phyloP scores from a whole-genome alignment of 441 rosid genomes.

The Bruguiera hainesii region DNA sequence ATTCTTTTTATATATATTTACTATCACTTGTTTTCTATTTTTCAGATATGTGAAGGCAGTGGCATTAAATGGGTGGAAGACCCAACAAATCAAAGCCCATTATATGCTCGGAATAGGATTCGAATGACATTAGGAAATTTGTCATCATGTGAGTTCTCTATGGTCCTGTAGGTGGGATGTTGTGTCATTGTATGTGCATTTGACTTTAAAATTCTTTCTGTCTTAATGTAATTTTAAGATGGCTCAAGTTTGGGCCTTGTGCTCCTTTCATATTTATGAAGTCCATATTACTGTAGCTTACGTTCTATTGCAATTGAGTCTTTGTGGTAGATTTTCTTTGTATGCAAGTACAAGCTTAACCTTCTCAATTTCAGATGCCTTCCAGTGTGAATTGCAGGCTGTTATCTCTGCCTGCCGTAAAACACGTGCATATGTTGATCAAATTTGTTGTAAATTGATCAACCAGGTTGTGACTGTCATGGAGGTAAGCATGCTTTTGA shows the following conservation, averaged over 20 bases:
- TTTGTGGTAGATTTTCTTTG: background rate
- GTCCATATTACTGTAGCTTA: slow-evolving; percentile 1
- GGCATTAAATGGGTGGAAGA: slow-evolving; percentile 79
- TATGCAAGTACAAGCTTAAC: slow-evolving; percentile 11
- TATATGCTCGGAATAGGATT: slow-evolving; percentile 86
- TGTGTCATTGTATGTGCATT: background rate
- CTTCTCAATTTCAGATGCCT: slow-evolving; percentile 44
- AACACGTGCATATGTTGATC: slow-evolving; percentile 66
- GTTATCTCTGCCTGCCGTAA: slow-evolving; percentile 65
- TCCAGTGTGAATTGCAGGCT: slow-evolving; percentile 64
- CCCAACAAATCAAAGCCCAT: slow-evolving; percentile 70
- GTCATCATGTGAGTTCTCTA: slow-evolving; percentile 54
- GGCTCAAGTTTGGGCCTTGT: background rate
- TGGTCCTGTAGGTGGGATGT: background rate
- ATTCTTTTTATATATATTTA: slow-evolving; percentile 10
- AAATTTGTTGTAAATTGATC: slow-evolving; percentile 48
- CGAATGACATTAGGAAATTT: slow-evolving; percentile 56
- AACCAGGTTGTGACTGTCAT: slow-evolving; percentile 48
- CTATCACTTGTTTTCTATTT: background rate
- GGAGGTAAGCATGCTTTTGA: slow-evolving; percentile 48
- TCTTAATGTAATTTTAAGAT: background rate
- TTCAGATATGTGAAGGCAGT: slow-evolving; percentile 65
- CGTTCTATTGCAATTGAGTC: slow-evolving; percentile 3
- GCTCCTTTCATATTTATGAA: background rate
- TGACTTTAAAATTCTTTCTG: background rate